phyloP scores from a whole-genome alignment of 139 green algal genomes.

The Zygnema cylindricum region DNA sequence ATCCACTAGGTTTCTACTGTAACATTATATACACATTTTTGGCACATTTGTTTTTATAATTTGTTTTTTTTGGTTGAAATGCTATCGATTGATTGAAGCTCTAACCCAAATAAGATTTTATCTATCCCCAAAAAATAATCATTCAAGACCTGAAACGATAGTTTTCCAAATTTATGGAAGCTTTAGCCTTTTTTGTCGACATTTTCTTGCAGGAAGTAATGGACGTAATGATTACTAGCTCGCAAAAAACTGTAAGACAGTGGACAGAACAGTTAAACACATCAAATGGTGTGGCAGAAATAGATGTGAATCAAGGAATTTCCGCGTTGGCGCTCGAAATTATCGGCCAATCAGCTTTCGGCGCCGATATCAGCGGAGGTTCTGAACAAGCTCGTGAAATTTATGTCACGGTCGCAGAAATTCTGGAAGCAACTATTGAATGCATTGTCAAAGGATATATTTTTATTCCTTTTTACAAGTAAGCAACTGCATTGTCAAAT shows the following conservation, averaged over 20 bases:
- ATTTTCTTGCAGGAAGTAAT: background rate
- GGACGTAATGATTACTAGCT: background rate
- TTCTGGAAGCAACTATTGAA: background rate
- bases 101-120: too few species aligned
- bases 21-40: too few species aligned
- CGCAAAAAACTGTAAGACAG: background rate
- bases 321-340: conserved; percentile 20
- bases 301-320: background rate
- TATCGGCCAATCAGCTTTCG: conserved; percentile 24
- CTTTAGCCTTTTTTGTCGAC: too few species aligned
- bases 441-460: background rate
- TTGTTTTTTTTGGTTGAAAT: too few species aligned
- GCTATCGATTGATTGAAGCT: too few species aligned
- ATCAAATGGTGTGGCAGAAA: background rate
- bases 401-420: background rate
- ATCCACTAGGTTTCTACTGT: too few species aligned
- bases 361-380: background rate
- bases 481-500: background rate
- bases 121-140: too few species aligned
- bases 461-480: background rate
- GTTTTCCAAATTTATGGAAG: too few species aligned
- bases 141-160: too few species aligned
- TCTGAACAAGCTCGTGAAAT: background rate
- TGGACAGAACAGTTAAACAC: background rate
- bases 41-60: too few species aligned